Evolutionary conservation across 805 yeast species (phyloP), one percentile per base, ranked within the genome.

Genomic region (Metschnikowia kunwiensis): DNA sequence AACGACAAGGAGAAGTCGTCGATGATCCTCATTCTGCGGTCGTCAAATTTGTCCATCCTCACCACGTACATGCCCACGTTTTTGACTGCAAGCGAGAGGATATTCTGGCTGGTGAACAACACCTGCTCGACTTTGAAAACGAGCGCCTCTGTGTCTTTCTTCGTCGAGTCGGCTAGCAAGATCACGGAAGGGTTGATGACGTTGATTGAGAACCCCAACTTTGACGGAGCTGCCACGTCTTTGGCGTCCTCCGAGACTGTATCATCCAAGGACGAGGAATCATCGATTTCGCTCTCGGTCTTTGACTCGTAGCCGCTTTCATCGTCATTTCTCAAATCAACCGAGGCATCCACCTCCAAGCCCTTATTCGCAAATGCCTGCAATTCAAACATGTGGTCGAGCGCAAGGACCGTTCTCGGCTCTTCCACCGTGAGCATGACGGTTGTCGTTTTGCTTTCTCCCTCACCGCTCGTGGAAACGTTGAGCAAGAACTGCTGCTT

Each of bases 71-170:
- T 78, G 2, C 97, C 97, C 34, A 88, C 77, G 41, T 83, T 86
- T 45, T 80, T 75, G 0, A 86, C 81, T 18, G 85, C 77, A 5
- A 88, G 54, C 0, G 91, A 74, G 0, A 74, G 60, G 3, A 82
- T 76, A 38, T 78, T 76, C 51, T 83, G 88, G 40, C 82, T 77
- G 0, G 91, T 74, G 3, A 86, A 54, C 29, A 82, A 62, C 3
- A 88, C 60, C 52, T 89, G 96, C 41, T 83, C 94, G 10, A 88
- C 78, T 51, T 86, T 85, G 64, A 93, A 82, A 2, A 91, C 96
- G 42, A 91, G 74, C 0, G 97, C 97, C 50, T 89, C 95, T 0
- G 95, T 77, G 42, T 79, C 72, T 2, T 60, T 55, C 6, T 71
- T 66, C 1, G 81, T 71, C 0, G 96, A 86, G 55, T 91, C 85